These are phyloP conservation scores for Articulospora tetracladia DNA, from an alignment of 495 filamentous ascomycete genomes.

Conservation along the genomic window DNA sequence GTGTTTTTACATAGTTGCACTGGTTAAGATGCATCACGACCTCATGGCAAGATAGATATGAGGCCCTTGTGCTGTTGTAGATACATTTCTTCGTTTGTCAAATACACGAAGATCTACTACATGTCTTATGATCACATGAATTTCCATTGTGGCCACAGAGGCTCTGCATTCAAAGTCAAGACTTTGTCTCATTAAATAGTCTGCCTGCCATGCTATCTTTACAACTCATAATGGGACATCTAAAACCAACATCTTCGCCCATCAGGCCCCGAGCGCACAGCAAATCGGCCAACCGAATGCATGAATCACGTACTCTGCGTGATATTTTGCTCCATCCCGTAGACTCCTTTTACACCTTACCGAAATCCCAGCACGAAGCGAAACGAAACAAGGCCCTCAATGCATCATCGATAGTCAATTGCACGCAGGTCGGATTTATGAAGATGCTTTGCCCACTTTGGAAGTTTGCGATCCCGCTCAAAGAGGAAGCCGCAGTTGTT, in stretches of 20 bases:
- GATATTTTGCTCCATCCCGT: slow-evolving; percentile 7
- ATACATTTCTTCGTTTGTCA: not conserved
- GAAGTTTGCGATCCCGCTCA: slow-evolving; percentile 80
- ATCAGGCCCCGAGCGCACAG: not conserved
- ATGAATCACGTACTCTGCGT: slow-evolving; percentile 9
- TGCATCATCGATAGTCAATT: slow-evolving; percentile 19
- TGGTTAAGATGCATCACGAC: not conserved
- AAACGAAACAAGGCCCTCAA: not conserved
- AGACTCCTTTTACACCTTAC: slow-evolving; percentile 16
- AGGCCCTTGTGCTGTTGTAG: not conserved
- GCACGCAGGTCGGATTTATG: slow-evolving; percentile 44
- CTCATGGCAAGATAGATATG: not conserved
- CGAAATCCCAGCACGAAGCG: slow-evolving; percentile 5
- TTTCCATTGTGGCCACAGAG: too few species aligned
- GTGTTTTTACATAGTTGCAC: not conserved
- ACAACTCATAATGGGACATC: not conserved
- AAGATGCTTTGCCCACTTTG: slow-evolving; percentile 78
- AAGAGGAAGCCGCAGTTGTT: slow-evolving; percentile 89
- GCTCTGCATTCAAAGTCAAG: too few species aligned
- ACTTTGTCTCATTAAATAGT: not conserved
- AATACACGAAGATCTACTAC: not conserved
- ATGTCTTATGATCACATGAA: not conserved
- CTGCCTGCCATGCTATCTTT: not conserved
- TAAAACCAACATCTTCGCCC: not conserved
- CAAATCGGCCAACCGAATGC: not conserved